phyloP scores from a whole-genome alignment of 306 rosid species.

The Argentina anserina region DNA sequence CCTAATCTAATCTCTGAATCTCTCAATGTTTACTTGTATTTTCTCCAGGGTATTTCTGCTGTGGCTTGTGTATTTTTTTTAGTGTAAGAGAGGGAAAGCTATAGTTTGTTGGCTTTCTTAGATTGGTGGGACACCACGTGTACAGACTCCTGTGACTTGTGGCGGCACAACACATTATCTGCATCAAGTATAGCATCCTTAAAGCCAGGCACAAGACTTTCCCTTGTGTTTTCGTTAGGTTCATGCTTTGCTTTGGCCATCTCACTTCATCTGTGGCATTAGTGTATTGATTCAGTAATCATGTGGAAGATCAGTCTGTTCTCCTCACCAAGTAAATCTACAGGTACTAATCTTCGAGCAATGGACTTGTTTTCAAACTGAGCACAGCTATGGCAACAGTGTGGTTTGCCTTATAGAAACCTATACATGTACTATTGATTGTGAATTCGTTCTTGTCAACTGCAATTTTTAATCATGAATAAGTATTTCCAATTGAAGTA shows the following conservation, averaged over 20 bases:
- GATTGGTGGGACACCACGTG: neutral
- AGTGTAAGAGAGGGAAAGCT: neutral
- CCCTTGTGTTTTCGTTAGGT: neutral
- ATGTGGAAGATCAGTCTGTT: neutral
- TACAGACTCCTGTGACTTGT: neutral
- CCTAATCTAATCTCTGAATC: neutral
- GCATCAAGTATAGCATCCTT: neutral
- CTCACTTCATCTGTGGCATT: neutral
- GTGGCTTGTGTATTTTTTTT: neutral
- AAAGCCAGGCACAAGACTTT: neutral
- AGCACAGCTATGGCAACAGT: neutral
- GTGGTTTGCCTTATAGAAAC: neutral
- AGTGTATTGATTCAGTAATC: neutral
- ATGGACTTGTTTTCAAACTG: neutral
- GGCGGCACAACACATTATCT: neutral
- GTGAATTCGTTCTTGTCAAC: neutral
- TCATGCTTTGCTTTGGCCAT: neutral
- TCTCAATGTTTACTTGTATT: neutral
- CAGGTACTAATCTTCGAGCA: neutral
- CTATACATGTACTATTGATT: neutral
- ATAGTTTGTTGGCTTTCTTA: neutral
- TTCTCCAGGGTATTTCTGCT: constrained; percentile 16
- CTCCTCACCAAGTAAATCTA: neutral
- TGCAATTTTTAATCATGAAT: neutral
- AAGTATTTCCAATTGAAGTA: neutral